Conservation (phyloP, 108 stramenopile species). For the Skeletonema grethae region DNA sequence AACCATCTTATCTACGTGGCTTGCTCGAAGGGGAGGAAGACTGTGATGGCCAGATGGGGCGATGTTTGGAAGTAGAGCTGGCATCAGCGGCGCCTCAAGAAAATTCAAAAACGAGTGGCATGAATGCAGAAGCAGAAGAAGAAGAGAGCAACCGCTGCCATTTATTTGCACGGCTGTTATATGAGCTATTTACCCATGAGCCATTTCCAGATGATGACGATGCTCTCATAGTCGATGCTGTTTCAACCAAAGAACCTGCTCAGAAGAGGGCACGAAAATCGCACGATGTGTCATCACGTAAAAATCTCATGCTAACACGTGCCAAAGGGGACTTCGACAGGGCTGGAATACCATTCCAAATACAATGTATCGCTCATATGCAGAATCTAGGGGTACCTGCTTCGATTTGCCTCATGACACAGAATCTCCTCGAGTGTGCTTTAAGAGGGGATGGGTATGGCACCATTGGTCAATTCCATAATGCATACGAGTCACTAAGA, state of each 20-base stretch:
- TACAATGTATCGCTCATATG: neutral
- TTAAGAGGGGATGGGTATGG: neutral
- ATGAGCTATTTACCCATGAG: slow-evolving; percentile 23
- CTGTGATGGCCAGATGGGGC: neutral
- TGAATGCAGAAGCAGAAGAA: neutral
- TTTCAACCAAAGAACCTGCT: neutral
- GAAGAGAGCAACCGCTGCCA: slow-evolving; percentile 11
- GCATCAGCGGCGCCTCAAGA: neutral
- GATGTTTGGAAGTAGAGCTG: neutral
- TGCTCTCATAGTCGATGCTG: neutral
- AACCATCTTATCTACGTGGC: neutral
- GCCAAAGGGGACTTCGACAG: slow-evolving; percentile 1
- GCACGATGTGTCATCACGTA: neutral
- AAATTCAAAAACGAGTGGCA: neutral
- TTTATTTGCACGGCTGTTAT: slow-evolving; percentile 17
- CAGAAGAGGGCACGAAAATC: neutral
- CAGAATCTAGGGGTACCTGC: slow-evolving; percentile 4
- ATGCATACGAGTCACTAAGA: neutral
- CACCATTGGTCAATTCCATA: neutral
- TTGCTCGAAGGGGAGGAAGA: neutral
- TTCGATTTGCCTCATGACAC: slow-evolving; percentile 2
- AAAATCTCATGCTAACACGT: neutral
- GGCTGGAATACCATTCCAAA: neutral
- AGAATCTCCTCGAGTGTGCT: slow-evolving; percentile 11
- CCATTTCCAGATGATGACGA: neutral